Percentiles rank a stretch among this genome's conserved stretches.
phyloP scores from a whole-genome alignment of 257 asterid species.

The Penstemon davidsonii region DNA sequence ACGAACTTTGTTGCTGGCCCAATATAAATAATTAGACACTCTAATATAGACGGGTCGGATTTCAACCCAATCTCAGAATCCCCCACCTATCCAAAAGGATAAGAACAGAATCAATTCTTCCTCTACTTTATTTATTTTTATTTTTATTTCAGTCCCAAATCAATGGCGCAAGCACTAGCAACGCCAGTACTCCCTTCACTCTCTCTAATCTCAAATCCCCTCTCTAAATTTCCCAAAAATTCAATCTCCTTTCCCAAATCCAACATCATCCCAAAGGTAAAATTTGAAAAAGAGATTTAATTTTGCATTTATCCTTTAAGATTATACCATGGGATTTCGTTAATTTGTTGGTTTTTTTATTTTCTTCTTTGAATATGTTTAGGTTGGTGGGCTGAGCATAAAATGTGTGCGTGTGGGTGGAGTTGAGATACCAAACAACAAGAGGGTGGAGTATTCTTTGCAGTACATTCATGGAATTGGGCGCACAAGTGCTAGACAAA shows the following conservation, averaged over 20 bases:
- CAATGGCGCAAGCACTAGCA: slow-evolving; percentile 71
- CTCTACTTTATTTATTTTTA: neutral
- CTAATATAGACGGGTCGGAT: no score
- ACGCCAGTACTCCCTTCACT: slow-evolving; percentile 74
- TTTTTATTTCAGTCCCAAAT: slow-evolving; percentile 1
- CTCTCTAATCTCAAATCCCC: slow-evolving; percentile 57
- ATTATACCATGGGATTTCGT: neutral
- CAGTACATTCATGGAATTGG: slow-evolving; percentile 97
- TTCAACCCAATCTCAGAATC: neutral
- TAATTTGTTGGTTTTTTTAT: neutral
- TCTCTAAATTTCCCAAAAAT: slow-evolving; percentile 34
- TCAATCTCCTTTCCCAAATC: slow-evolving; percentile 46
- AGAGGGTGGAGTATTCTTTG: slow-evolving; percentile 81
- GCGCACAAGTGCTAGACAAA: slow-evolving; percentile 69
- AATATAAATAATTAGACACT: no score
- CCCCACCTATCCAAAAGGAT: neutral
- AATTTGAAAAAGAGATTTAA: neutral
- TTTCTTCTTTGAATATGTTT: neutral
- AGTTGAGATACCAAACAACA: slow-evolving; percentile 95
- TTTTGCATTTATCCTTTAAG: neutral
- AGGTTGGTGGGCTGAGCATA: slow-evolving; percentile 78
- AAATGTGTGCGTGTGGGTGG: slow-evolving; percentile 98
- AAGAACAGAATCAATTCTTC: slow-evolving; percentile 2
- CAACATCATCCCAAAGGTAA: slow-evolving; percentile 59
- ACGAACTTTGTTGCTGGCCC: no score